These are phyloP conservation scores for Stygiomarasmius scandens DNA, from an alignment of 1,284 basidiomycete genomes.

Conservation along the genomic window DNA sequence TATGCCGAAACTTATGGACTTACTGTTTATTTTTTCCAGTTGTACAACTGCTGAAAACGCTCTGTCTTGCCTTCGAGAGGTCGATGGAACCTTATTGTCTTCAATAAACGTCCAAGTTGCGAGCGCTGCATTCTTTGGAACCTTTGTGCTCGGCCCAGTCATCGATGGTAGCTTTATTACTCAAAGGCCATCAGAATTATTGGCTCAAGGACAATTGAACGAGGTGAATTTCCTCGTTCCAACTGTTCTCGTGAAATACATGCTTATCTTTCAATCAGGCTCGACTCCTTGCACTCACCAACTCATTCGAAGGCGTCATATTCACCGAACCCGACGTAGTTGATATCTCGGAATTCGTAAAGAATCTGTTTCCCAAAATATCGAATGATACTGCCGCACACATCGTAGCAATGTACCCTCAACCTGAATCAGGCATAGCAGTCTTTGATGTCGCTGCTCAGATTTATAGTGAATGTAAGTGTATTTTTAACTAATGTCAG, in stretches of 20 bases:
- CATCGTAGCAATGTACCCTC: conserved; percentile 8
- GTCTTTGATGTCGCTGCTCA: conserved; percentile 6
- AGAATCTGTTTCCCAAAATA: background rate
- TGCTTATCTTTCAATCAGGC: conserved; percentile 8
- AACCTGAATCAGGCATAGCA: conserved; percentile 1
- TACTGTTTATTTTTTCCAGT: conserved; percentile 19
- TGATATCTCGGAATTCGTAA: background rate
- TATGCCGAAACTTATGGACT: no score
- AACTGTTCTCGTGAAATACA: no score
- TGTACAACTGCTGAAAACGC: conserved; percentile 25
- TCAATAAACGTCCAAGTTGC: conserved; percentile 26
- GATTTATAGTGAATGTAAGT: conserved; percentile 29
- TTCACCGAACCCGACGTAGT: background rate
- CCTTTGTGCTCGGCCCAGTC: conserved; percentile 34
- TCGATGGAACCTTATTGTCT: conserved; percentile 23
- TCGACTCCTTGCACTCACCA: conserved; percentile 16
- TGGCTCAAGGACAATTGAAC: conserved; percentile 20
- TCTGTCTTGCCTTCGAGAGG: conserved; percentile 23
- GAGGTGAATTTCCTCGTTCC: conserved; percentile 24
- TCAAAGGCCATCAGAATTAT: conserved; percentile 27
- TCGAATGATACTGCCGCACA: conserved; percentile 1
- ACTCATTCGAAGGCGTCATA: conserved; percentile 16
- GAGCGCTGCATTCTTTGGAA: conserved; percentile 26
- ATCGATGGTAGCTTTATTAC: conserved; percentile 36
- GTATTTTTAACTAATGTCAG: background rate